A percentile compares a stretch with the other conserved stretches of the same genome.
Evolutionary conservation across 306 rosid species (phyloP).

Genomic region (Trichosanthes cucumerina): DNA sequence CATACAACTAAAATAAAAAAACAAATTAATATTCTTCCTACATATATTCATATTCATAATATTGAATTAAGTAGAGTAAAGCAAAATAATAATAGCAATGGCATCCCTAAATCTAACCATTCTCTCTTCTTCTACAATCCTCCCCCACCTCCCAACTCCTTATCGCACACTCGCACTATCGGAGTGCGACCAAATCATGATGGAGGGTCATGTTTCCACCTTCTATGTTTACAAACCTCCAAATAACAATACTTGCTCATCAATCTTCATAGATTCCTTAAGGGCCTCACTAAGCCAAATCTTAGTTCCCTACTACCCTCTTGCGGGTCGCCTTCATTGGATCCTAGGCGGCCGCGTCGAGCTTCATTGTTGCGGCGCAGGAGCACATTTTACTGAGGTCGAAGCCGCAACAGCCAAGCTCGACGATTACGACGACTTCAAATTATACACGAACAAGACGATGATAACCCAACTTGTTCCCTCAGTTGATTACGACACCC

Average conservation of each 20-base stretch:
- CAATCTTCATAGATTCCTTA: background rate
- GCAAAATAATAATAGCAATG: too few species aligned
- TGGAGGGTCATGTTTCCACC: background rate
- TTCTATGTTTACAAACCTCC: background rate
- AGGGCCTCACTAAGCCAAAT: conserved; percentile 30
- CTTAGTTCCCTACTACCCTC: conserved; percentile 47
- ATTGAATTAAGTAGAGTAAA: too few species aligned
- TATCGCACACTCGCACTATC: background rate
- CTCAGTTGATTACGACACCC: conserved; percentile 19
- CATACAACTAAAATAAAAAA: too few species aligned
- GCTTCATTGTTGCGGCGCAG: conserved; percentile 40
- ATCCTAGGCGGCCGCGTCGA: conserved; percentile 30
- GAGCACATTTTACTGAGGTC: conserved; percentile 24
- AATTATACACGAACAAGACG: conserved; percentile 4
- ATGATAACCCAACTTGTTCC: conserved; percentile 16
- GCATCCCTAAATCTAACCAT: background rate
- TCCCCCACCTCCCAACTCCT: background rate
- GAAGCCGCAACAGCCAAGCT: conserved; percentile 23
- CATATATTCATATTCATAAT: too few species aligned
- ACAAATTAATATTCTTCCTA: too few species aligned
- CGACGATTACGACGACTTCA: conserved; percentile 23
- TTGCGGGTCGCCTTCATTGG: conserved; percentile 46
- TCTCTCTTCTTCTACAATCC: background rate
- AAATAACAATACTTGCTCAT: background rate
- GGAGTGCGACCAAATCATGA: background rate